Conservation (phyloP, 768 basidiomycete species). For the Artomyces pyxidatus region DNA sequence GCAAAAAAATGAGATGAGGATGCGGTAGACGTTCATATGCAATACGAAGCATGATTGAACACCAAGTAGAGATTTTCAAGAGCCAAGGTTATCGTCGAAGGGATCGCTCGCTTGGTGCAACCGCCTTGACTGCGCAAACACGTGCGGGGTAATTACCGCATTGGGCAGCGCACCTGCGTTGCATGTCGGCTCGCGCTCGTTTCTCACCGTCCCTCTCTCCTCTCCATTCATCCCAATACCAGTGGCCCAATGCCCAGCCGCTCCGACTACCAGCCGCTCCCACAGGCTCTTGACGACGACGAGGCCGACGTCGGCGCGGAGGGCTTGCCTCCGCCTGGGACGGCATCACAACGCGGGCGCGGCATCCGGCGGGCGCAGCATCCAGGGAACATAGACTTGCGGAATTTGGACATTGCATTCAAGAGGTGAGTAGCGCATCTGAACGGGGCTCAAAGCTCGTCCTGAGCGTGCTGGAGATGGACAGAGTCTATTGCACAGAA, state of each 20-base stretch:
- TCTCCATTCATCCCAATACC: not conserved
- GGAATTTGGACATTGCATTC: conserved; percentile 75
- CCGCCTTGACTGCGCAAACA: no score
- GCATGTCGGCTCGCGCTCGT: not conserved
- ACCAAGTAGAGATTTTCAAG: no score
- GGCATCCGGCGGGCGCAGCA: conserved; percentile 28
- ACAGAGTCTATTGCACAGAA: conserved; percentile 82
- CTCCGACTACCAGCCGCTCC: conserved; percentile 39
- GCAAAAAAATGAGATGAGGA: no score
- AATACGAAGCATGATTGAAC: no score
- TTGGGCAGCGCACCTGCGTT: not conserved
- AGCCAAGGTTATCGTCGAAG: no score
- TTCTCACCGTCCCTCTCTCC: not conserved
- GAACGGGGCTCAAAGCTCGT: not conserved
- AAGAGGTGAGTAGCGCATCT: conserved; percentile 45
- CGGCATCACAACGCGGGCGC: conserved; percentile 10
- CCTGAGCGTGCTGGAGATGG: conserved; percentile 43
- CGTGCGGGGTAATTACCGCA: not conserved
- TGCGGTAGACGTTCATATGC: no score
- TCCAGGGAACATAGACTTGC: conserved; percentile 68
- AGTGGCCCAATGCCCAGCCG: conserved; percentile 31
- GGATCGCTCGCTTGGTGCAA: no score
- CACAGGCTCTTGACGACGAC: conserved; percentile 35
- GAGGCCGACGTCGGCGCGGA: conserved; percentile 27
- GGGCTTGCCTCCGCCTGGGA: conserved; percentile 20